phyloP scores from a whole-genome alignment of 768 basidiomycete genomes.

The Tricholomella constricta region DNA sequence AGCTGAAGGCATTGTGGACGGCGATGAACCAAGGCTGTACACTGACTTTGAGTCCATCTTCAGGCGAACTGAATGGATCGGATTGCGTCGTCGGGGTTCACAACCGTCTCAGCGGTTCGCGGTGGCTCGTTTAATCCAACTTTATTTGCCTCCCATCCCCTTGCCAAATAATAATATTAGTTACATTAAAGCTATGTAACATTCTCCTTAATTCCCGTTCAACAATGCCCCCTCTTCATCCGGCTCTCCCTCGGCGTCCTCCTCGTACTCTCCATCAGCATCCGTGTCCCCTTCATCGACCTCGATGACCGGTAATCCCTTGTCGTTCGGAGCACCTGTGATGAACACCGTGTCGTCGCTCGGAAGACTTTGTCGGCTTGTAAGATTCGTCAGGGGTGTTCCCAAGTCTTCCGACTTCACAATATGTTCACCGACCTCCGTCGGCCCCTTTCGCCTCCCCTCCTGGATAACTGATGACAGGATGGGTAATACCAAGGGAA shows the following conservation, averaged over 20 bases:
- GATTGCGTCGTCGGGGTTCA: conserved; percentile 17
- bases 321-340: conserved; percentile 19
- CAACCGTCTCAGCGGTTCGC: conserved; percentile 23
- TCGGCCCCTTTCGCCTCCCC: conserved; percentile 21
- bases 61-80: conserved; percentile 34
- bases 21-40: conserved; percentile 30
- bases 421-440: conserved; percentile 24
- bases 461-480: not conserved
- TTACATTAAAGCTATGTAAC: conserved; percentile 14
- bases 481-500: not conserved
- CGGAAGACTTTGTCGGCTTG: conserved; percentile 56
- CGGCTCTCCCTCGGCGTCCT: conserved; percentile 44
- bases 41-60: conserved; percentile 43
- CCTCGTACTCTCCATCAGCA: conserved; percentile 43
- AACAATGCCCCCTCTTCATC: conserved; percentile 33
- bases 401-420: conserved; percentile 56
- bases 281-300: conserved; percentile 33
- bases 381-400: conserved; percentile 50
- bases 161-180: conserved; percentile 25
- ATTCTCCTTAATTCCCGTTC: conserved; percentile 25
- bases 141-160: conserved; percentile 25
- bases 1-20: conserved; percentile 19
- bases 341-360: conserved; percentile 59
- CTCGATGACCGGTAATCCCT: conserved; percentile 18
- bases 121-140: conserved; percentile 31